phyloP scores from a whole-genome alignment of 108 stramenopile species.

The Fragilaria crotonensis region DNA sequence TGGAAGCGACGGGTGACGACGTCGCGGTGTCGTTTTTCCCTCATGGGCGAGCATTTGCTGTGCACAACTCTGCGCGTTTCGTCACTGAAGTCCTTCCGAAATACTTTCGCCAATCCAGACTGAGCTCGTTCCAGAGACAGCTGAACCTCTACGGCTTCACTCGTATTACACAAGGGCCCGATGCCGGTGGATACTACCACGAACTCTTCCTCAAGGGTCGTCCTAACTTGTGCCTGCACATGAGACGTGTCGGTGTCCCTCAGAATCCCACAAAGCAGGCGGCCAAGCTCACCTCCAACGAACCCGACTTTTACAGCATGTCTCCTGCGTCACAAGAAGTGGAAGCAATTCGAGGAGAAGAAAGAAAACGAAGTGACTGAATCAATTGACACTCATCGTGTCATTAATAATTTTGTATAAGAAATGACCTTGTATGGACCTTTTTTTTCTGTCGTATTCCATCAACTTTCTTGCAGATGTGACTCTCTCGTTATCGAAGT shows the following conservation, averaged over 20 bases:
- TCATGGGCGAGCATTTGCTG: slow-evolving; percentile 54
- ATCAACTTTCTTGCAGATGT: too few relatives aligned
- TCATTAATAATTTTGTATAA: too few relatives aligned
- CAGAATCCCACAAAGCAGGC: background rate
- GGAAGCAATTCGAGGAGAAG: too few relatives aligned
- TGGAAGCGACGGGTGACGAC: slow-evolving; percentile 20
- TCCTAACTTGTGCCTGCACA: slow-evolving; percentile 9
- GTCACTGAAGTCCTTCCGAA: slow-evolving; percentile 56
- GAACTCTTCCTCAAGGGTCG: slow-evolving; percentile 17
- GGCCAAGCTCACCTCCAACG: background rate
- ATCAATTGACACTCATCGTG: too few relatives aligned
- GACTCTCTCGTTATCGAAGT: too few relatives aligned
- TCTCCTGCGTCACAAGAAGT: too few relatives aligned
- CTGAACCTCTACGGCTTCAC: slow-evolving; percentile 77
- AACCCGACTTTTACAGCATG: slow-evolving; percentile 5
- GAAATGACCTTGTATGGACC: too few relatives aligned
- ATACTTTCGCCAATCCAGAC: slow-evolving; percentile 73
- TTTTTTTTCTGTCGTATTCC: too few relatives aligned
- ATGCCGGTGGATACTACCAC: slow-evolving; percentile 29
- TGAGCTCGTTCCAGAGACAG: slow-evolving; percentile 81
- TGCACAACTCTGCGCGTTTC: slow-evolving; percentile 53
- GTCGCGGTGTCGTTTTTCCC: slow-evolving; percentile 42
- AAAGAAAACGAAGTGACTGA: too few relatives aligned
- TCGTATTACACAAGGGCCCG: slow-evolving; percentile 49
- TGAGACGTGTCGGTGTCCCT: slow-evolving; percentile 6